A percentile compares a stretch with the other conserved stretches of the same genome.
Evolutionary conservation across 2,329 filamentous ascomycete species (phyloP).

Genomic region (Xylariaceae sp.): DNA sequence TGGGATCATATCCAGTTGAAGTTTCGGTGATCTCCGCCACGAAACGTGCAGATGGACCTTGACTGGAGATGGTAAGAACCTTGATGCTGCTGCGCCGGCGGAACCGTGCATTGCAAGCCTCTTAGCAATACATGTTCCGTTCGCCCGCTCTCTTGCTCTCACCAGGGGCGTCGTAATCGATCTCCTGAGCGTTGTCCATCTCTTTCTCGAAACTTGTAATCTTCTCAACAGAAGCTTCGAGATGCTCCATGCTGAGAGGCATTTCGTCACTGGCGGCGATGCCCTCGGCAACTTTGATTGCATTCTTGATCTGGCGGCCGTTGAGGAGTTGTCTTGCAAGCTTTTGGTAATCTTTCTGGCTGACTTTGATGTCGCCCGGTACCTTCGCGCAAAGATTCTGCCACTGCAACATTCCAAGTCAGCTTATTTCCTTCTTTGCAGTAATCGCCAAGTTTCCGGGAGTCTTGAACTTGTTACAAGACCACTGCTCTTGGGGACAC

Average conservation of each 20-base stretch:
- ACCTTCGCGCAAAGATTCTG: constrained; percentile 24
- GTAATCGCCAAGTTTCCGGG: too few species aligned
- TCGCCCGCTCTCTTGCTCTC: constrained; percentile 1
- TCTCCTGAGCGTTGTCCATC: background rate
- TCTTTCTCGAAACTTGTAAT: constrained; percentile 32
- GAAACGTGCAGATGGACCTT: too few species aligned
- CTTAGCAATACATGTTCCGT: background rate
- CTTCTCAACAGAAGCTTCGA: constrained; percentile 29
- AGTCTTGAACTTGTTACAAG: too few species aligned
- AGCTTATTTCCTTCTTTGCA: too few species aligned
- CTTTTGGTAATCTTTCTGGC: constrained; percentile 15
- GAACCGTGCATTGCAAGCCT: too few species aligned
- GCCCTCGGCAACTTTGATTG: constrained; percentile 29
- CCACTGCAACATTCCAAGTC: constrained; percentile 12
- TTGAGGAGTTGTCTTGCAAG: constrained; percentile 26
- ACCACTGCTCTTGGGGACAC: too few species aligned
- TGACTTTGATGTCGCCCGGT: constrained; percentile 20
- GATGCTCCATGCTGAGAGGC: constrained; percentile 24
- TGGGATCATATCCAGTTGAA: too few species aligned
- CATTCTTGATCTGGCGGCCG: constrained; percentile 33
- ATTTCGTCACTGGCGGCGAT: constrained; percentile 31
- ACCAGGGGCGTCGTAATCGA: constrained; percentile 6
- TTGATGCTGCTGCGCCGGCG: too few species aligned
- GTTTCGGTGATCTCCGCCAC: too few species aligned
- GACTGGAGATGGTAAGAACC: too few species aligned